phyloP scores from a whole-genome alignment of 2,329 filamentous ascomycete species.

The Didymella exigua region DNA sequence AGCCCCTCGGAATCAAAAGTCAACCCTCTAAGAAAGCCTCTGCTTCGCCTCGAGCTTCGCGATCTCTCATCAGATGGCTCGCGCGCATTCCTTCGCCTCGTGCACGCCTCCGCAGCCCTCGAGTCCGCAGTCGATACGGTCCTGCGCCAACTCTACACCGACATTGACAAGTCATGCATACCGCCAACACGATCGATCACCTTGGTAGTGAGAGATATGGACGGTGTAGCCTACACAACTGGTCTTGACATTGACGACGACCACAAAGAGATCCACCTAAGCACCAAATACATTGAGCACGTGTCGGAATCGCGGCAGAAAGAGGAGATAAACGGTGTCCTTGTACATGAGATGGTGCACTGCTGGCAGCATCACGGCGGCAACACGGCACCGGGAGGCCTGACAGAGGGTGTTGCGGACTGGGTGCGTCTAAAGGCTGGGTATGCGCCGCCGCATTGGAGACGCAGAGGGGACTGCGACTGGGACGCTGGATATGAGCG shows the following conservation, averaged over 20 bases:
- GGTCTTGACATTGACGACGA: slow-evolving; percentile 78
- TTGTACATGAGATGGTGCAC: slow-evolving; percentile 93
- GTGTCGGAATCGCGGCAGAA: slow-evolving; percentile 44
- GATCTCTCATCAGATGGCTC: slow-evolving; percentile 64
- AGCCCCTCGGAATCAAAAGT: slow-evolving; percentile 17
- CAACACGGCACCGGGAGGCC: slow-evolving; percentile 64
- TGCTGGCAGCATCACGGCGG: slow-evolving; percentile 83
- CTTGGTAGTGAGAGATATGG: slow-evolving; percentile 77
- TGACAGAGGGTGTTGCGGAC: slow-evolving; percentile 92
- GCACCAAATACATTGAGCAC: slow-evolving; percentile 70
- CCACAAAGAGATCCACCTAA: slow-evolving; percentile 94
- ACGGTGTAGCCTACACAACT: slow-evolving; percentile 87
- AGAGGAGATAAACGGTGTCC: slow-evolving; percentile 77
- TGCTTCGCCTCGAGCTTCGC: slow-evolving; percentile 55
- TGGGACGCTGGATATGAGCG: slow-evolving; percentile 92
- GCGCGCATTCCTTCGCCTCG: slow-evolving; percentile 67
- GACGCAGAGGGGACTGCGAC: slow-evolving; percentile 59
- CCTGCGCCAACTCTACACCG: slow-evolving; percentile 71
- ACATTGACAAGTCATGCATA: slow-evolving; percentile 41
- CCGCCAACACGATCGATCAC: slow-evolving; percentile 83
- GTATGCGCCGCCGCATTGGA: slow-evolving; percentile 84
- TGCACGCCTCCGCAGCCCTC: slow-evolving; percentile 68
- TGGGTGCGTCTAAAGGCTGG: slow-evolving; percentile 81
- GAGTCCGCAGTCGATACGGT: slow-evolving; percentile 69
- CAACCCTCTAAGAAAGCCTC: slow-evolving; percentile 47